Conservation (phyloP, 2,329 filamentous ascomycete species). For the Fusarium oxysporum region DNA sequence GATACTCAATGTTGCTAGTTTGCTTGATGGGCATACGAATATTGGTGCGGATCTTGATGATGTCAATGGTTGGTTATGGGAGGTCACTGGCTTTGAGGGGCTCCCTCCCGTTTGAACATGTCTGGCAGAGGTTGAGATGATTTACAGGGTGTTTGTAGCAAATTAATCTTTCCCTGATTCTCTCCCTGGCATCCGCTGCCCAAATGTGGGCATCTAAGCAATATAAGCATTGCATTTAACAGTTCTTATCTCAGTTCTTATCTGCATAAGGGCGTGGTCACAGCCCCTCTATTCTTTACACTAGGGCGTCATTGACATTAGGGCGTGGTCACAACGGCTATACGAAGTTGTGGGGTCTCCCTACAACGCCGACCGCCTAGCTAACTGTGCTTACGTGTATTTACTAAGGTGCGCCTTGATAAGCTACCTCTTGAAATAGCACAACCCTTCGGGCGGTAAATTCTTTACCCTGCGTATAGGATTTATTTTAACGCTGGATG, state of each 20-base stretch:
- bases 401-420: background rate
- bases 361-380: no score
- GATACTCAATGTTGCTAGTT: background rate
- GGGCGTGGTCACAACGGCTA: background rate
- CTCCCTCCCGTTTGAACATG: background rate
- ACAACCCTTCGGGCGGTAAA: background rate
- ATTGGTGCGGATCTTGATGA: background rate
- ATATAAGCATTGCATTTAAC: background rate
- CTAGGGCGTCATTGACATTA: background rate
- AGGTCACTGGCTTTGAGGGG: background rate
- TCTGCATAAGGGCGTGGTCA: background rate
- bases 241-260: background rate
- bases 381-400: background rate
- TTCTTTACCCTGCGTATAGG: background rate
- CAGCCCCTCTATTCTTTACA: background rate
- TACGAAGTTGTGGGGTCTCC: no score
- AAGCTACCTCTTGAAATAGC: background rate
- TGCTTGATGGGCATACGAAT: background rate
- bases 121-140: accelerated
- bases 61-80: background rate
- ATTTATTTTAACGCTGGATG: no score
- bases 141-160: background rate
- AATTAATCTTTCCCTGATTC: background rate
- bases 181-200: background rate
- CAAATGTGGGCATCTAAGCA: accelerated